Evolutionary conservation across 108 stramenopile genomes (phyloP), one percentile per base, ranked within the genome.

Genomic region (Phaeodactylum tricornutum): DNA sequence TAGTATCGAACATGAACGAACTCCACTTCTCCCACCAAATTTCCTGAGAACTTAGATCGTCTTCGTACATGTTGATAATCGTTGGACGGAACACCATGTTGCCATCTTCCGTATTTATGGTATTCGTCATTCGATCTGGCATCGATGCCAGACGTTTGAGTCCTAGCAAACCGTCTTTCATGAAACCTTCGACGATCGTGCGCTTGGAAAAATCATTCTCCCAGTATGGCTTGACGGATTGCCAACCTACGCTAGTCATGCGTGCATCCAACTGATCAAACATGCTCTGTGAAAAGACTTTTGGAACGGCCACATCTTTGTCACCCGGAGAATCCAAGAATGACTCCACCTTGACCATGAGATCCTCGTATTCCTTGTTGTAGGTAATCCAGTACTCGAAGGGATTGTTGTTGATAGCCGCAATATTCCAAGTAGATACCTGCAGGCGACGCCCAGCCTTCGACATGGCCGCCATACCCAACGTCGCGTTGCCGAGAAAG

Each of bases 91-190:
- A 88, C 6, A 84, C 74, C 23, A 69, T 65, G 16, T 72, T 70
- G 1, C 61, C 57, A 14, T 54, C 62, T 21, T 74, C 70, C 26
- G 84, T 62, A 49, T 79, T 86, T 46, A 95, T 89, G 0, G 91
- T 91, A 61, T 95, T 95, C 14, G 94, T 95, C 32, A 93, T 87
- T 19, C 94, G 81, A 60, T 95, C 94, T 3, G 77, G 94, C 94
- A 95, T 95, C 53, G 84, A 86, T 22, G 89, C 87, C 50, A 95
- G 57, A 23, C 94, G 86, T 57, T 95, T 95, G 59, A 62, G 72
- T 36, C 94, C 94, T 34, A 95, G 32, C 36, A 66, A 35, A 6
- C 52, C 59, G 54, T 95, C 94, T 35, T 88, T 85, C 63, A 96
- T 63, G 57, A 96, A 93, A 12, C 60, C 82, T 5, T 74, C 57